Evolutionary conservation across 2,329 filamentous ascomycete genomes (phyloP), one percentile per base, ranked within the genome.

Genomic region (Diplodia mutila): DNA sequence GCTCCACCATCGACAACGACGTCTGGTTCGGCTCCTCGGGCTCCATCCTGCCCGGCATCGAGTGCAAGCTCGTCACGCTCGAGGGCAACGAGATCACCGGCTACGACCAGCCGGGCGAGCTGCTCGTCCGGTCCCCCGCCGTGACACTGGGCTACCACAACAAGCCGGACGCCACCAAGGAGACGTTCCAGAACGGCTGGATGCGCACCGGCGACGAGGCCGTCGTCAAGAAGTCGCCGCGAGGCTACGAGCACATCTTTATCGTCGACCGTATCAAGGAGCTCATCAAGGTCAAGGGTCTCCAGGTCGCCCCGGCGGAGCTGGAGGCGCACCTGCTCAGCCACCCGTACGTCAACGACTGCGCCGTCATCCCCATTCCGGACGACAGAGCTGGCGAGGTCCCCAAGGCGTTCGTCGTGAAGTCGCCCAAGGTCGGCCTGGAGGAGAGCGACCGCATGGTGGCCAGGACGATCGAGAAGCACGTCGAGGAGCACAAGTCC

Each of bases 141-240:
- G 87, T 96, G 1, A 89, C 91, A 0, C 79, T 97, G 0, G 94
- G 94, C 0, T 97, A 97, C 72, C 81, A 97, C 65, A 91, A 96
- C 80, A 97, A 97, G 74, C 89, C 91, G 53, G 90, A 91, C 74
- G 93, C 94, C 3, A 96, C 89, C 23, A 84, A 86, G 63, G 92
- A 96, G 76, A 95, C 93, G 0, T 97, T 93, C 73, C 83, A 89
- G 1, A 89, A 93, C 69, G 81, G 82, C 1, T 95, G 92, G 87
- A 88, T 97, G 84, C 87, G 86, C 49, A 97, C 94, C 0, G 94
- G 94, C 6, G 94, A 97, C 73, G 92, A 96, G 76, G 92, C 90
- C 0, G 82, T 94, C 3, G 81, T 96, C 12, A 84, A 85, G 2
- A 85, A 86, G 73, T 83, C 87, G 8, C 84, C 87, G 0, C 81